Percentiles rank a stretch among this genome's conserved stretches.
phyloP scores from a whole-genome alignment of 1,139 yeast genomes.

The Saccharomycopsis hybrid region DNA sequence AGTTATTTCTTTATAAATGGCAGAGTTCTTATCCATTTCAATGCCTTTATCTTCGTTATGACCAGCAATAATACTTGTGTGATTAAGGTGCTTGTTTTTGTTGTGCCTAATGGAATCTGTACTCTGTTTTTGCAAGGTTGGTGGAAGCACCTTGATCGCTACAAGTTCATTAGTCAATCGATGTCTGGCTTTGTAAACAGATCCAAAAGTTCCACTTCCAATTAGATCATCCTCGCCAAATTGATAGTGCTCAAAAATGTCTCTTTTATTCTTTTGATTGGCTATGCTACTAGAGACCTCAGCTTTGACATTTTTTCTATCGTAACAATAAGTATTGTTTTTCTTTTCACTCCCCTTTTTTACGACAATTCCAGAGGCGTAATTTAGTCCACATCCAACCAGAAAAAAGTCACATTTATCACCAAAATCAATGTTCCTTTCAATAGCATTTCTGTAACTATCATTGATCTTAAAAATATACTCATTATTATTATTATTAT shows the following conservation, averaged over 20 bases:
- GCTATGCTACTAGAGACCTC: too few species aligned
- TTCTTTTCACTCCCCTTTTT: neutral
- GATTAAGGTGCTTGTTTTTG: too few species aligned
- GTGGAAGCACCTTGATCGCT: conserved; percentile 43
- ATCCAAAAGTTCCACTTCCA: conserved; percentile 76
- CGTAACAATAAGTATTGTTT: too few species aligned
- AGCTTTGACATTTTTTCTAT: too few species aligned
- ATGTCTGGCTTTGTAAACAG: conserved; percentile 62
- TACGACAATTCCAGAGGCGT: too few species aligned
- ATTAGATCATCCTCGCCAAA: conserved; percentile 55
- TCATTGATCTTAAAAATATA: conserved; percentile 37
- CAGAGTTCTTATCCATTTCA: conserved; percentile 42
- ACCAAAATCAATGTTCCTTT: neutral
- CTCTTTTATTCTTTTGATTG: too few species aligned
- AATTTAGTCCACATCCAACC: too few species aligned
- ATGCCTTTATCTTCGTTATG: too few species aligned
- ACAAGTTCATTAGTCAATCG: conserved; percentile 52
- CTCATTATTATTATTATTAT: too few species aligned
- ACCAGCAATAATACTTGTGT: too few species aligned
- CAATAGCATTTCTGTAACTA: conserved; percentile 3
- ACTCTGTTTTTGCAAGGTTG: too few species aligned
- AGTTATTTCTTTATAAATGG: conserved; percentile 59
- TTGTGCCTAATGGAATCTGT: too few species aligned
- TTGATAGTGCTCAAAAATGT: conserved; percentile 47
- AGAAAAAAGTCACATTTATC: neutral